Percentiles rank a stretch among this genome's conserved stretches.
These are phyloP conservation scores for Mucor piriformis DNA, from an alignment of 371 early-diverging fungal genomes.

Conservation along the genomic window DNA sequence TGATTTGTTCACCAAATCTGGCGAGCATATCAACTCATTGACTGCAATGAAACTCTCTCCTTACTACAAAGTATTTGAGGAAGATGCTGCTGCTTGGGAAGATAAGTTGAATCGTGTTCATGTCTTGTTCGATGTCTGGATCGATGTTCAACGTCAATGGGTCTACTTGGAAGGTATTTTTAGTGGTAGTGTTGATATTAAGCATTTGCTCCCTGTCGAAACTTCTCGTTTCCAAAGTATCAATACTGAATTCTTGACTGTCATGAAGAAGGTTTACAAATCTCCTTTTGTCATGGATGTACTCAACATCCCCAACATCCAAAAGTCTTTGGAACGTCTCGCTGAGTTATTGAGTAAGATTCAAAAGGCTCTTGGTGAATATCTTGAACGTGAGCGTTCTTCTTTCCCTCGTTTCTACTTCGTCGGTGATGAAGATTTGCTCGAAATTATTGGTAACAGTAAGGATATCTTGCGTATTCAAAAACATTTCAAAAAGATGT, in stretches of 20 bases:
- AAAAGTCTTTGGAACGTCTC: constrained; percentile 93
- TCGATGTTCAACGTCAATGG: constrained; percentile 99
- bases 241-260: constrained; percentile 94
- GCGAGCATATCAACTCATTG: constrained; percentile 94
- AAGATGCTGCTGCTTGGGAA: constrained; percentile 94
- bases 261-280: constrained; percentile 98
- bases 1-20: constrained; percentile 93
- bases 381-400: constrained; percentile 94
- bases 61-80: constrained; percentile 97
- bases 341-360: constrained; percentile 93
- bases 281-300: constrained; percentile 95
- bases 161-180: constrained; percentile 99
- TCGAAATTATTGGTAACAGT: constrained; percentile 98
- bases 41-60: constrained; percentile 97
- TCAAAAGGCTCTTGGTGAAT: constrained; percentile 98
- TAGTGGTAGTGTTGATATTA: constrained; percentile 93
- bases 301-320: constrained; percentile 89
- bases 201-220: constrained; percentile 94
- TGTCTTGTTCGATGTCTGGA: constrained; percentile 97
- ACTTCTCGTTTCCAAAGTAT: constrained; percentile 94
- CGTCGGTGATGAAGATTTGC: constrained; percentile 98
- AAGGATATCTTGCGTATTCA: constrained; percentile 95
- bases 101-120: constrained; percentile 95
- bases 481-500: constrained; percentile 99
- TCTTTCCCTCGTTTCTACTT: constrained; percentile 99